Evolutionary conservation across 129 eudicot genomes (phyloP).

Genomic region (Mikania micrantha): DNA sequence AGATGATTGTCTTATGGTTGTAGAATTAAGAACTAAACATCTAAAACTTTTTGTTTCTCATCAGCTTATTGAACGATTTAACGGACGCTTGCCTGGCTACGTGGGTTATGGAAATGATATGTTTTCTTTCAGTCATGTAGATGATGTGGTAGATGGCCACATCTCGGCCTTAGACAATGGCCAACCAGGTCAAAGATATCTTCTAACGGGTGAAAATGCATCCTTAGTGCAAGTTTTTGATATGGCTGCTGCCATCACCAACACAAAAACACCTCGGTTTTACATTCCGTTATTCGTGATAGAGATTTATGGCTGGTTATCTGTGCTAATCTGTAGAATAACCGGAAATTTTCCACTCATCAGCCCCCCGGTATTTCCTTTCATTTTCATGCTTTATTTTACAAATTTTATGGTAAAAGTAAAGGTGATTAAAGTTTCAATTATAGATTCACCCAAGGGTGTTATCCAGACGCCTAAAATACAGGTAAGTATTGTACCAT

Average conservation of each 20-base stretch:
- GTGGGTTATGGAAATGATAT: slow-evolving; percentile 60
- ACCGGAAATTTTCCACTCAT: slow-evolving; percentile 77
- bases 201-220: slow-evolving; percentile 92
- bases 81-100: slow-evolving; percentile 78
- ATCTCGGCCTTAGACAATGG: slow-evolving; percentile 72
- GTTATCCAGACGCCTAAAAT: too few species aligned
- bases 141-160: slow-evolving; percentile 87
- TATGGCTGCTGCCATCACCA: slow-evolving; percentile 57
- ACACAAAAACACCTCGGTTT: slow-evolving; percentile 57
- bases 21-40: neutral
- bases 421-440: too few species aligned
- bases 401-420: neutral
- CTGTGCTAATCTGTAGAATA: slow-evolving; percentile 51
- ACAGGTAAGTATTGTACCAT: too few species aligned
- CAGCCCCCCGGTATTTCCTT: slow-evolving; percentile 76
- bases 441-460: too few species aligned
- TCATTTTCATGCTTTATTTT: neutral
- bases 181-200: slow-evolving; percentile 73
- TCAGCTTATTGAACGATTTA: slow-evolving; percentile 84
- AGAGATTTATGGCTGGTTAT: slow-evolving; percentile 75
- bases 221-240: slow-evolving; percentile 80
- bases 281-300: slow-evolving; percentile 51
- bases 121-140: slow-evolving; percentile 80
- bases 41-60: neutral
- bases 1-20: neutral